These are phyloP conservation scores for Tetradesmus lagerheimii DNA, from an alignment of 139 green algal species.

Conservation along the genomic window DNA sequence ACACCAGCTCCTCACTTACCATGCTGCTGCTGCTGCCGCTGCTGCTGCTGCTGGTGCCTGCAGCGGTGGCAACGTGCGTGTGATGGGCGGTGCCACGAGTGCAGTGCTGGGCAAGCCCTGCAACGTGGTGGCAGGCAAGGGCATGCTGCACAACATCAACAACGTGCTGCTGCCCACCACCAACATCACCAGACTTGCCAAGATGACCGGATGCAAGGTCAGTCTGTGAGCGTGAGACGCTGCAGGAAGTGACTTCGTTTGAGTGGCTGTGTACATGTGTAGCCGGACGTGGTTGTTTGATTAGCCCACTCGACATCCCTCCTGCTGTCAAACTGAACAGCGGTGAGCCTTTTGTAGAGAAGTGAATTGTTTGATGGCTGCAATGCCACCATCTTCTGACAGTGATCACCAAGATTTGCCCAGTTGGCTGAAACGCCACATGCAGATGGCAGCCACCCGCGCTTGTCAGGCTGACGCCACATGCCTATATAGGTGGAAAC, in stretches of 20 bases:
- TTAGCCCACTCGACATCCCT: no score
- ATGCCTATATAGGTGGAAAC: no score
- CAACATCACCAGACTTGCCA: slow-evolving; percentile 14
- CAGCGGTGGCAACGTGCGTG: neutral
- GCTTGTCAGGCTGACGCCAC: no score
- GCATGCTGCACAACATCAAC: neutral
- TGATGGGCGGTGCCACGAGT: neutral
- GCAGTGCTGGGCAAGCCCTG: neutral
- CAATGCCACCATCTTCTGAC: no score
- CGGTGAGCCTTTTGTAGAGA: no score
- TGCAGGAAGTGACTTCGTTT: neutral
- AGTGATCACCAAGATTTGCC: no score
- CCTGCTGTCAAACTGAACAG: no score
- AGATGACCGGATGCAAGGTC: neutral
- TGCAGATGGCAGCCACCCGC: no score
- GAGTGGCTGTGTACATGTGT: neutral
- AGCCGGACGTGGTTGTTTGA: no score
- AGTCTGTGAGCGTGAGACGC: neutral
- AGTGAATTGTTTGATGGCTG: neutral
- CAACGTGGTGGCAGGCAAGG: neutral
- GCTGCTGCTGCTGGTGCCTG: neutral
- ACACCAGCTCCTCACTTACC: no score
- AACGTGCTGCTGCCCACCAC: slow-evolving; percentile 22
- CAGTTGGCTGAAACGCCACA: no score
- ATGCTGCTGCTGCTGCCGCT: no score